Base-by-base conservation (phyloP, 2,329 filamentous ascomycete genomes). In the Neofusicoccum umdonicola region DNA sequence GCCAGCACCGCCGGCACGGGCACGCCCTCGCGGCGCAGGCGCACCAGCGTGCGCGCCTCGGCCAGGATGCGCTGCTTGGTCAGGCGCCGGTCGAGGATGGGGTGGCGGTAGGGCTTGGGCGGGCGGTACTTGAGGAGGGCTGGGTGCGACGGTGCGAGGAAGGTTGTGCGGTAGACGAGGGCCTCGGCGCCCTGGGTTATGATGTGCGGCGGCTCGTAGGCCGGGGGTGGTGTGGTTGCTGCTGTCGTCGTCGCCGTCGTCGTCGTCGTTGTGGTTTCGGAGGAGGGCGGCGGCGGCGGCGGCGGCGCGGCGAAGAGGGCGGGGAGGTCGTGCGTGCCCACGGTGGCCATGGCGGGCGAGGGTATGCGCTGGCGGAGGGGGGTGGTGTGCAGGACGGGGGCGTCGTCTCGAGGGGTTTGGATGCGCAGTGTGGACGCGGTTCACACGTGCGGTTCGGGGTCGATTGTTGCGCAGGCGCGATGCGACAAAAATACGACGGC, bases 161-260 rank as follows among this genome's bases (percentile, higher is more conserved):
- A 96, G 63, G 87, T 88, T 17, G 92, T 94, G 77, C 88, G 89
- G 86, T 96, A 98, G 74, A 99, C 87, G 69, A 94, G 92, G 66
- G 92, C 93, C 86, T 99, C 95, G 75, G 95, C 95, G 79, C 95
- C 95, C 84, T 98, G 95, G 65, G 92, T 89, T 71, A 98, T 87
- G 73, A 97, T 90, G 56, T 58, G 54, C 22, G 54, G 54, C 22
- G 54, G 39, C 6, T 44, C 54, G 7, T 58, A 27, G 27, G 48
- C 9, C 11, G 9, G 17, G 3, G 11, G 45, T 11, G 45, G 2
- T 31, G 48, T 22, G 11, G 31, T 8, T 22, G 17, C 17, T 22
- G 12, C 17, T 4, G 13, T 22, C 2, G 19, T 7, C 15, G 31
- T 15, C 35, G 45, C 13, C 19, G 11, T 8, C 17, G 31, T 7